Base-by-base conservation (phyloP, 306 rosid genomes). In the Urtica urens region DNA sequence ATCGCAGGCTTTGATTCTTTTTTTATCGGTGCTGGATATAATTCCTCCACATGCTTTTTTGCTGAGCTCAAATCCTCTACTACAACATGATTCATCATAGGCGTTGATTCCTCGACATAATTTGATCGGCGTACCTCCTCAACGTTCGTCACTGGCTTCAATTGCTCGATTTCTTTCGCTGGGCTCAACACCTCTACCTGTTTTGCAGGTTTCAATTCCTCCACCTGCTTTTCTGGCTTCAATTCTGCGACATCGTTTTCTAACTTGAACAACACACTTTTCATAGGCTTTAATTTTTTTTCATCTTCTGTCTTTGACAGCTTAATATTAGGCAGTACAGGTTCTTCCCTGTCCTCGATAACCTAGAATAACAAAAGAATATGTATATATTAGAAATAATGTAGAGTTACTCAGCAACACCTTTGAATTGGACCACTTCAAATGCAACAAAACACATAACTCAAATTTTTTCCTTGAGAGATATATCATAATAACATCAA, bases 331-430 rank as follows among this genome's bases (percentile, higher is more conserved):
- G 51, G 56, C 59, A 44, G 50, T 55, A 25, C 23, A 28, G 62
- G 47, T n/a, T 51, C 54, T 29, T 38, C 69, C 55, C 33, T 39
- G 35, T 65, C 71, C 62, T 52, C 65, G 27, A 46, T 31, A 69
- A 48, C 59, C 93, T 73, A 61, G 42, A 20, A n/a, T 19, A 42
- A 10, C 20, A 28, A 26, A 45, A 33, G 51, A 46, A 47, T 27
- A 5, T n/a, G n/a, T n/a, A n/a, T n/a, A n/a, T n/a, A n/a, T n/a
- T n/a, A n/a, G n/a, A n/a, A n/a, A n/a, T n/a, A n/a, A n/a, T n/a
- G n/a, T n/a, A n/a, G n/a, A n/a, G n/a, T n/a, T n/a, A n/a, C n/a
- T n/a, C n/a, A n/a, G n/a, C n/a, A n/a, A n/a, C n/a, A n/a, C n/a
- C n/a, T n/a, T n/a, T n/a, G n/a, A n/a, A n/a, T n/a, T n/a, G n/a